A percentile compares a stretch with the other conserved stretches of the same genome.
Evolutionary conservation across 2,329 filamentous ascomycete species (phyloP).

Genomic region (Epichloe festucae): DNA sequence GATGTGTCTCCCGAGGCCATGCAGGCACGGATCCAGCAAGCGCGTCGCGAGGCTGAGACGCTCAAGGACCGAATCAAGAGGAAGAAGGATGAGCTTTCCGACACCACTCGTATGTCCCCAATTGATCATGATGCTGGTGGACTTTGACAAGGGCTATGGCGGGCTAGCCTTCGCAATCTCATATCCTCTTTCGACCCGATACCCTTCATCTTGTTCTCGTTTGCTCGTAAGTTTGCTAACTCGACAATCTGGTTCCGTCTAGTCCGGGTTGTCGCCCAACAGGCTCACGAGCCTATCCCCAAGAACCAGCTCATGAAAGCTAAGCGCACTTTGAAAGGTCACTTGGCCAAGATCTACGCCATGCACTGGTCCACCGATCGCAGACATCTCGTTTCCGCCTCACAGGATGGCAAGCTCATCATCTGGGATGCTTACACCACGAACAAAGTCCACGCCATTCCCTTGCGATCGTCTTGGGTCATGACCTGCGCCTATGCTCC

Average conservation of each 20-base stretch:
- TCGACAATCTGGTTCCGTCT: slow-evolving; percentile 8
- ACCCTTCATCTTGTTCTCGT: neutral
- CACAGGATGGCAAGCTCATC: slow-evolving; percentile 97
- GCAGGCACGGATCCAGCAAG: slow-evolving; percentile 85
- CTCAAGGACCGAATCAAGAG: slow-evolving; percentile 98
- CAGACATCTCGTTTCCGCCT: slow-evolving; percentile 91
- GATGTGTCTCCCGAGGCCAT: slow-evolving; percentile 64
- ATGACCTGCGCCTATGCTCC: slow-evolving; percentile 99
- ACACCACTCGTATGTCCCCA: slow-evolving; percentile 76
- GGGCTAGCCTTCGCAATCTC: neutral
- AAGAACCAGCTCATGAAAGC: slow-evolving; percentile 92
- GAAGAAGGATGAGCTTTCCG: slow-evolving; percentile 98
- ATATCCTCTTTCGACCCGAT: neutral
- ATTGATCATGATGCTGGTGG: slow-evolving; percentile 5
- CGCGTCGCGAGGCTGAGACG: slow-evolving; percentile 92
- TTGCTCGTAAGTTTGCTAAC: slow-evolving; percentile 12
- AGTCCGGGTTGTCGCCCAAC: slow-evolving; percentile 88
- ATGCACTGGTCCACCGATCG: slow-evolving; percentile 99
- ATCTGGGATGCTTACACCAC: slow-evolving; percentile 99
- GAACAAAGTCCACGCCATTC: slow-evolving; percentile 98
- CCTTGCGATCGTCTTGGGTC: slow-evolving; percentile 94
- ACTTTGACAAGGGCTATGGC: neutral
- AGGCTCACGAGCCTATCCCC: slow-evolving; percentile 83
- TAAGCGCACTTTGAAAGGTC: slow-evolving; percentile 90
- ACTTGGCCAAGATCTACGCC: slow-evolving; percentile 97